Evolutionary conservation across 768 basidiomycete genomes (phyloP), one percentile per base, ranked within the genome.

Genomic region (Hortiboletus campestris): DNA sequence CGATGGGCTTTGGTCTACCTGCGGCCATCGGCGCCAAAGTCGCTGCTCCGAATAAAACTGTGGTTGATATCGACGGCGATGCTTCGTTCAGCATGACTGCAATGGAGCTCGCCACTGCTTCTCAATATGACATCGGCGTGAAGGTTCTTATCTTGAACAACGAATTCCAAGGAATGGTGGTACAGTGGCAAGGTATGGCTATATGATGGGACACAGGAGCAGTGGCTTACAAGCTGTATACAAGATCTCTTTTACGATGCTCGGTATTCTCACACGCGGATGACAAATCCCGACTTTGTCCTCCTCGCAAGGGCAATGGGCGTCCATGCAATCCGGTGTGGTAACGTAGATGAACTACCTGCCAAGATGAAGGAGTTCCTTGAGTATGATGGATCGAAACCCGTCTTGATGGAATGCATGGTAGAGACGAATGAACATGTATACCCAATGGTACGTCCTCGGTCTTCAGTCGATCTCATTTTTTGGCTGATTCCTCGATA

Each of bases 61-160:
- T 99, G 54, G 78, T 99, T 46, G 95, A 99, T 71, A 87, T 98
- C 59, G 97, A 99, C 63, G 97, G 97, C 12, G 97, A 99, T 69
- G 97, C 97, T 0, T 96, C 93, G 20, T 95, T 98, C 76, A 94
- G 91, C 67, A 99, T 98, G 97, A 98, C 97, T 2, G 96, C 94
- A 0, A 99, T 98, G 97, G 97, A 99, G 74, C 85, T 99, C 49
- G 86, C 88, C 22, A 99, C 97, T 1, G 97, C 97, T 6, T 80
- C 90, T 25, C 91, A 95, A 67, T 94, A 82, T 76, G 74, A 82
- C 67, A 97, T 99, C 60, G 96, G 97, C 55, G 93, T 98, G 68
- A 99, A 99, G 75, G 89, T 94, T 39, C 78, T 97, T 61, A 74
- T 97, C 22, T 74, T 98, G 65, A 96, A 97, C 79, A 98, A 97